Evolutionary conservation across 371 early-diverging fungal species (phyloP), one percentile per base, ranked within the genome.

Genomic region (Apophysomyces sp.): DNA sequence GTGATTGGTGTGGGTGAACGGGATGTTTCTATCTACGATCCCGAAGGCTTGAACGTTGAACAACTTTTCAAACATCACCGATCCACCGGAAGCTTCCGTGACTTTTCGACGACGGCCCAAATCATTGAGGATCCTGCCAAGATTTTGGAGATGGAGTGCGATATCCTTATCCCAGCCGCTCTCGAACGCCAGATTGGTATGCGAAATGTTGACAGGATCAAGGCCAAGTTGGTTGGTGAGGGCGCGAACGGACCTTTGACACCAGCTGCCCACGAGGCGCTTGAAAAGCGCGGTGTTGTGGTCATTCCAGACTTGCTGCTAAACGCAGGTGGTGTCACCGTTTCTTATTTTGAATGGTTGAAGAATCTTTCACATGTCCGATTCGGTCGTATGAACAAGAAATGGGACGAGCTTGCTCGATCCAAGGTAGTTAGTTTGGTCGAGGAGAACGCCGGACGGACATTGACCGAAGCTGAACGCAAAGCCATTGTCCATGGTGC

Each of bases 321-420:
- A 55, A 94, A 94, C 66, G 92, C 95, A 28, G 95, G 95, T 67
- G 95, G 95, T 67, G 95, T 94, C 44, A 91, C 92, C 26, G 90
- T 91, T 16, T 90, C 90, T 6, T 93, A 93, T 80, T 93, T 90
- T 77, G 86, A 85, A 74, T 91, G 91, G 92, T 81, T 91, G 66
- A 92, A 92, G 86, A 92, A 92, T 70, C 78, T 94, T 60, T 88
- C 89, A 31, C 94, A 94, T 66, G 89, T 94, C 59, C 87, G 94
- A 39, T 94, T 94, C 60, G 94, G 94, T 52, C 92, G 94, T 72
- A 90, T 94, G 91, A 93, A 92, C 74, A 91, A 92, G 81, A 87
- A 88, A 64, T 94, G 94, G 94, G 94, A 94, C 68, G 94, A 94
- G 66, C 78, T 85, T 40, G 89, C 91, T 69, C 92, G 92, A 69